phyloP scores from a whole-genome alignment of 805 yeast species.

The Metschnikowia sp. region DNA sequence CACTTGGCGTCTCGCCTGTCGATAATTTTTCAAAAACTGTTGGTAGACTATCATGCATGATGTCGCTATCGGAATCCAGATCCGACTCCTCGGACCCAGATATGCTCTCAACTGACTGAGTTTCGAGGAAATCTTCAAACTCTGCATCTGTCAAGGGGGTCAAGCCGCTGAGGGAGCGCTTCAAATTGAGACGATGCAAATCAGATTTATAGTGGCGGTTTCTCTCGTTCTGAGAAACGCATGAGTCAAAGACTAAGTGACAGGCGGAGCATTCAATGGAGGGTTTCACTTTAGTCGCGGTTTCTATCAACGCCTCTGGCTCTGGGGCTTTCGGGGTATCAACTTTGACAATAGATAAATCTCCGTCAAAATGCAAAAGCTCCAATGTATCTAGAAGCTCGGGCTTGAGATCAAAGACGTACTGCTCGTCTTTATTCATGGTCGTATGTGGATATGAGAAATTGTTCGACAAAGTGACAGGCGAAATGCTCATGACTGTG shows the following conservation, averaged over 20 bases:
- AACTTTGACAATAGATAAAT: conserved; percentile 7
- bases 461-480: not conserved
- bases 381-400: conserved; percentile 5
- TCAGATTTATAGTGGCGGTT: conserved; percentile 56
- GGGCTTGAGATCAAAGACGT: conserved; percentile 8
- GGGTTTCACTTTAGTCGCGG: conserved; percentile 12
- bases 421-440: conserved; percentile 9
- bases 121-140: conserved; percentile 53
- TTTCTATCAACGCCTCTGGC: not conserved
- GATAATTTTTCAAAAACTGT: conserved; percentile 19
- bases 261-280: conserved; percentile 20
- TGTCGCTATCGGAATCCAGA: conserved; percentile 27
- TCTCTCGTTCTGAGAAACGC: conserved; percentile 8
- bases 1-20: conserved; percentile 20
- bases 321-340: not conserved
- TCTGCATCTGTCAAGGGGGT: conserved; percentile 50
- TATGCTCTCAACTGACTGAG: conserved; percentile 50
- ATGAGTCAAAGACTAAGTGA: conserved; percentile 6
- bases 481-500: not conserved
- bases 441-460: not conserved
- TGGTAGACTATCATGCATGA: conserved; percentile 20
- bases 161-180: conserved; percentile 46
- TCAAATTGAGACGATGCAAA: conserved; percentile 55
- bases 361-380: conserved; percentile 15
- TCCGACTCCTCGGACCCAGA: conserved; percentile 53